Evolutionary conservation across 2,329 filamentous ascomycete species (phyloP).

Genomic region (Dendryphion nanum): DNA sequence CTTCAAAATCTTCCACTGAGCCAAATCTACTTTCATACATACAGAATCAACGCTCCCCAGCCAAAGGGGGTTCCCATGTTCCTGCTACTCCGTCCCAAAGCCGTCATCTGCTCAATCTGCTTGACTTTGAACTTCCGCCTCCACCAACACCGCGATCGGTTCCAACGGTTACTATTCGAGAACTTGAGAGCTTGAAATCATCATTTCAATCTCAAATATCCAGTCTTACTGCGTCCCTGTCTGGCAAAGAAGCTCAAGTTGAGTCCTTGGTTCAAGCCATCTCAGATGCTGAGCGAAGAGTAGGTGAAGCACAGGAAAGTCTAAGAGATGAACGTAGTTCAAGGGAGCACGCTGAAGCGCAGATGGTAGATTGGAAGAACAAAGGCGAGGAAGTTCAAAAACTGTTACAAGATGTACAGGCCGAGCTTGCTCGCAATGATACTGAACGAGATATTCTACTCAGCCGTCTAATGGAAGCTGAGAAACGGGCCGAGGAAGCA

Average conservation of each 20-base stretch:
- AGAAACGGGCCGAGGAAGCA: conserved; percentile 71
- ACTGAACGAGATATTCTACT: conserved; percentile 78
- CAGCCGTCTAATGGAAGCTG: conserved; percentile 70
- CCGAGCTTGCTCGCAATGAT: conserved; percentile 76
- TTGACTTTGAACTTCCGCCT: conserved; percentile 92
- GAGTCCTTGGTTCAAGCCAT: conserved; percentile 83
- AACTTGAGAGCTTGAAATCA: conserved; percentile 90
- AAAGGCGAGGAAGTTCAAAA: conserved; percentile 82
- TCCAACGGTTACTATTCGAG: conserved; percentile 85
- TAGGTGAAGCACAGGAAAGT: conserved; percentile 80
- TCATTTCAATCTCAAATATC: conserved; percentile 89
- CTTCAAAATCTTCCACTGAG: conserved; percentile 50
- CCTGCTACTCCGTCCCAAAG: conserved; percentile 32
- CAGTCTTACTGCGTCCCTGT: conserved; percentile 86
- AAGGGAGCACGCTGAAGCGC: conserved; percentile 70
- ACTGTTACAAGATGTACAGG: conserved; percentile 74
- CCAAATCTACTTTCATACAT: conserved; percentile 49
- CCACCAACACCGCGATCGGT: conserved; percentile 89
- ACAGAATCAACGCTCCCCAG: conserved; percentile 33
- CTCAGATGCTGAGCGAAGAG: conserved; percentile 85
- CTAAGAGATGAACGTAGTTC: conserved; percentile 72
- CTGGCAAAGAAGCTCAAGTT: conserved; percentile 90
- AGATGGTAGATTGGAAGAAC: conserved; percentile 81
- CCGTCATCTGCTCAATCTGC: conserved; percentile 38
- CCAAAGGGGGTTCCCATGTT: conserved; percentile 21